A percentile compares a stretch with the other conserved stretches of the same genome.
phyloP scores from a whole-genome alignment of 2,329 filamentous ascomycete genomes.

The Metarhizium robertsii region DNA sequence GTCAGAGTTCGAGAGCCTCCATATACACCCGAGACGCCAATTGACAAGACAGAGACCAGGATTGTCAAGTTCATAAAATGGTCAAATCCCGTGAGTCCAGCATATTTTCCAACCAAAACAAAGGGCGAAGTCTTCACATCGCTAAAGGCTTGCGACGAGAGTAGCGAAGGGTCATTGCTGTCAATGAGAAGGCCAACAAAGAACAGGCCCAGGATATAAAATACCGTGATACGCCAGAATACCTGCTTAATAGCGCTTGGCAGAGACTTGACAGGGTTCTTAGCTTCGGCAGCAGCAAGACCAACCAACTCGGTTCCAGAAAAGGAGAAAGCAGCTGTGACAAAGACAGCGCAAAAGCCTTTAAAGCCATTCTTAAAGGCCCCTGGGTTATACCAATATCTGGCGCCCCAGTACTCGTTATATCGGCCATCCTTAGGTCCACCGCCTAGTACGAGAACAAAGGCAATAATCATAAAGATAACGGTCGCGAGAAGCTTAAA shows the following conservation, averaged over 20 bases:
- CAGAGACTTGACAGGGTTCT: constrained; percentile 61
- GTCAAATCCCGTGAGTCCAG: constrained; percentile 41
- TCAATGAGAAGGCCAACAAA: constrained; percentile 41
- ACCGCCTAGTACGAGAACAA: constrained; percentile 50
- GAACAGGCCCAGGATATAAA: constrained; percentile 43
- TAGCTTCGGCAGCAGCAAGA: constrained; percentile 38
- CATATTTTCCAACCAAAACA: constrained; percentile 46
- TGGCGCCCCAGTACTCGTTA: constrained; percentile 37
- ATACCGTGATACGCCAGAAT: constrained; percentile 48
- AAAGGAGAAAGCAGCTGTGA: constrained; percentile 66
- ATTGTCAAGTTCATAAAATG: constrained; percentile 52
- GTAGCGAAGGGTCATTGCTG: constrained; percentile 35
- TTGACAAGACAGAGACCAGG: constrained; percentile 47
- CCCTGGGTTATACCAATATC: constrained; percentile 40
- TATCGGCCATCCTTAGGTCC: constrained; percentile 41
- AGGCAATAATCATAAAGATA: constrained; percentile 50
- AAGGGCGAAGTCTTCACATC: constrained; percentile 39
- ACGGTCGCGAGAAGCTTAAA: constrained; percentile 46
- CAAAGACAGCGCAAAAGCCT: constrained; percentile 62
- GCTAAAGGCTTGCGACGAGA: constrained; percentile 32
- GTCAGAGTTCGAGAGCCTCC: constrained; percentile 50
- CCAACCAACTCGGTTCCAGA: constrained; percentile 60
- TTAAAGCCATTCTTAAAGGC: constrained; percentile 66
- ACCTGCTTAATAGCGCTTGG: constrained; percentile 79
- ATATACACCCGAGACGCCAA: constrained; percentile 50